Percentiles rank a stretch among this genome's conserved stretches.
Evolutionary conservation across 2,329 filamentous ascomycete species (phyloP).

Genomic region (Diplodia scrobiculata): DNA sequence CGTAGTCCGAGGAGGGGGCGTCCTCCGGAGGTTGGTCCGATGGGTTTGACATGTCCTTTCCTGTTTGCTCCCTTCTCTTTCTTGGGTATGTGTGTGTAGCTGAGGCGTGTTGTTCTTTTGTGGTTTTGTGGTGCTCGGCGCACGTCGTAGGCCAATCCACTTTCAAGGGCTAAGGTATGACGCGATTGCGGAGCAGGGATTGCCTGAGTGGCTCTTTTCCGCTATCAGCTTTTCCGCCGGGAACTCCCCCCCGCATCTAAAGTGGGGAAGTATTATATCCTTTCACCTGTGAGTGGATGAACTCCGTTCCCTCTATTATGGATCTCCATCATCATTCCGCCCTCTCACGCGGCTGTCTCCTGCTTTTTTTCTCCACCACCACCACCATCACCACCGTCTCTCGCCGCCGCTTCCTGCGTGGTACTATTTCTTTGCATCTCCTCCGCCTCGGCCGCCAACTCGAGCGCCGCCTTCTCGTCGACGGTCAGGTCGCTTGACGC

Average conservation of each 20-base stretch:
- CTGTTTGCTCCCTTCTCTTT: background rate
- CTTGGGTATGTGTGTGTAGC: background rate
- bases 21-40: background rate
- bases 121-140: background rate
- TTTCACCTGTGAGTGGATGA: slow-evolving; percentile 4
- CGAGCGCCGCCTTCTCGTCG: slow-evolving; percentile 27
- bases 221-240: background rate
- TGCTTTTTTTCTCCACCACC: background rate
- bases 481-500: slow-evolving; percentile 30
- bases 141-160: background rate
- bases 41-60: background rate
- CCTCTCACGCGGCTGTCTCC: background rate
- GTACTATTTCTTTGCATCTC: too few relatives aligned
- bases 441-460: slow-evolving; percentile 20
- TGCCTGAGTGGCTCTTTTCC: slow-evolving; percentile 8
- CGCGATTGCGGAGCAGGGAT: slow-evolving; percentile 15
- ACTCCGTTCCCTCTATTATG: background rate
- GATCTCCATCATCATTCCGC: too few relatives aligned
- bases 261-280: slow-evolving; percentile 2
- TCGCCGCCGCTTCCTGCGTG: background rate
- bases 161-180: background rate
- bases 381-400: background rate
- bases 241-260: background rate
- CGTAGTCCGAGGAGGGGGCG: slow-evolving; percentile 54
- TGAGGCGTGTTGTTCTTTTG: background rate